A percentile compares a stretch with the other conserved stretches of the same genome.
Conservation (phyloP, 2,329 filamentous ascomycete species). For the Penicillium polonicum region DNA sequence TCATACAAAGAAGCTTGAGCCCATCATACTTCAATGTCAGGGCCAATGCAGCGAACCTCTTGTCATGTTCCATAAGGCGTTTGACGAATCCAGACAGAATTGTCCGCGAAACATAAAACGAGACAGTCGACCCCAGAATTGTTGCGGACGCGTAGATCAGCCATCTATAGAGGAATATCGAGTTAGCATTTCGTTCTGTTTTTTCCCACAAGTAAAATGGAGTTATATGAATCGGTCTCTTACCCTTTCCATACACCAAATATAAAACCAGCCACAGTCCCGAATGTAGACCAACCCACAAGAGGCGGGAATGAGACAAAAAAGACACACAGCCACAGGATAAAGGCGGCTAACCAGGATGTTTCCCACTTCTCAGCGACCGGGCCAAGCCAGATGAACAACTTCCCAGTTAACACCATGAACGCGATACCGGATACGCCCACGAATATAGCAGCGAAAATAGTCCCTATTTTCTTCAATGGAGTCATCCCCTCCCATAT, state of each 20-base stretch:
- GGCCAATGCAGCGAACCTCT: slow-evolving; percentile 81
- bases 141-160: slow-evolving; percentile 77
- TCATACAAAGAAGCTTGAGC: slow-evolving; percentile 82
- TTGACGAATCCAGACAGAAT: slow-evolving; percentile 77
- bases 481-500: slow-evolving; percentile 45
- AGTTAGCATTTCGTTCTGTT: slow-evolving; percentile 8
- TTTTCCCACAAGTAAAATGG: neutral
- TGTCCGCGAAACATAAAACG: slow-evolving; percentile 78
- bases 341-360: slow-evolving; percentile 66
- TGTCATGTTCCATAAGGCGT: slow-evolving; percentile 75
- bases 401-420: slow-evolving; percentile 72
- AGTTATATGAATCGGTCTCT: slow-evolving; percentile 24
- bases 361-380: slow-evolving; percentile 74
- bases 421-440: slow-evolving; percentile 64
- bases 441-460: slow-evolving; percentile 51
- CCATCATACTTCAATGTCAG: slow-evolving; percentile 89
- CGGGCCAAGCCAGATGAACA: slow-evolving; percentile 74
- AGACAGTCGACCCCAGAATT: slow-evolving; percentile 71
- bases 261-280: slow-evolving; percentile 68
- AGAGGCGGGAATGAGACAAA: slow-evolving; percentile 79
- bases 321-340: slow-evolving; percentile 75
- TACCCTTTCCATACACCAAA: slow-evolving; percentile 71
- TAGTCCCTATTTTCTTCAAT: slow-evolving; percentile 61
- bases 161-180: slow-evolving; percentile 60
- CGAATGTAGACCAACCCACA: slow-evolving; percentile 79